Evolutionary conservation across 1,284 basidiomycete genomes (phyloP).

Genomic region (Polyporus tsugae): DNA sequence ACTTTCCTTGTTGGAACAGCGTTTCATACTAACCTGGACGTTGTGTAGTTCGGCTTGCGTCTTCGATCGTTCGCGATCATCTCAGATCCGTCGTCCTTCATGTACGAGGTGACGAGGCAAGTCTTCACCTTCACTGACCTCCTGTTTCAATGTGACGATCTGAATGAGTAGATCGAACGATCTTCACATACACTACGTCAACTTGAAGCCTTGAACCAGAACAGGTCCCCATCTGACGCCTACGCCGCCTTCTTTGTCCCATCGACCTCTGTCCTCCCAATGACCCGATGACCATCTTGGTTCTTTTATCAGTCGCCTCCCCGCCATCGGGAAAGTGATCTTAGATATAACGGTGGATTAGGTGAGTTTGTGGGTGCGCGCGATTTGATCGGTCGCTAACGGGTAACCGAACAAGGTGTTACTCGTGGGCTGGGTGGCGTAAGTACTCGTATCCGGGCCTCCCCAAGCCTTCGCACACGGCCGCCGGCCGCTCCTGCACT

Average conservation of each 20-base stretch:
- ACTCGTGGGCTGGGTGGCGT: not conserved
- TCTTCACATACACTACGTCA: not conserved
- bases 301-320: not conserved
- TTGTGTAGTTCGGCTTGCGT: conserved; percentile 2
- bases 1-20: not conserved
- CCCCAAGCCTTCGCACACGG: not conserved
- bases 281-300: not conserved
- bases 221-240: not conserved
- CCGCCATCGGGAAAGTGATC: not conserved
- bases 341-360: not conserved
- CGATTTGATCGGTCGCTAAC: conserved; percentile 4
- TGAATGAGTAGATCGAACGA: not conserved
- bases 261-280: not conserved
- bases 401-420: not conserved
- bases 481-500: not conserved
- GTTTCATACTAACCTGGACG: not conserved
- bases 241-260: not conserved
- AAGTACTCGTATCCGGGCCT: not conserved
- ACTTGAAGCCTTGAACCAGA: not conserved
- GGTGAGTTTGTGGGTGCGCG: not conserved
- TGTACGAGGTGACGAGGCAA: not conserved
- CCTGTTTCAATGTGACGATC: not conserved
- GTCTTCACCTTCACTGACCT: not conserved
- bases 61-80: conserved; percentile 2
- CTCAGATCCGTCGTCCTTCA: not conserved